Percentiles rank a stretch among this genome's conserved stretches.
Conservation (phyloP, 257 asterid genomes). For the Capsicum pubescens region DNA sequence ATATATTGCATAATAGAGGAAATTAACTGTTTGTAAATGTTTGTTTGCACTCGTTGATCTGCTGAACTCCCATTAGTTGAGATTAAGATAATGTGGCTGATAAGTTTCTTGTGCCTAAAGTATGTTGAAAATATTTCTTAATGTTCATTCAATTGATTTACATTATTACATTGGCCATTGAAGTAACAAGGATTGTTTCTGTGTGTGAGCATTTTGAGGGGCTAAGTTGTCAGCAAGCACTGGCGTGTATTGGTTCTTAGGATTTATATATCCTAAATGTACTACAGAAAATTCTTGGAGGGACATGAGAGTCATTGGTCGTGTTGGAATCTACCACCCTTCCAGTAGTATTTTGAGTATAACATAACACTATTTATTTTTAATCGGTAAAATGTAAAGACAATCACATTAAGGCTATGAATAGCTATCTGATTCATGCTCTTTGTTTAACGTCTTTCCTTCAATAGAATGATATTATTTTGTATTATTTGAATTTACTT, state of each 20-base stretch:
- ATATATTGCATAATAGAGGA: background rate
- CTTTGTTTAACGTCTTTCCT: too few species aligned
- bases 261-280: background rate
- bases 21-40: background rate
- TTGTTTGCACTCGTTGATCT: too few species aligned
- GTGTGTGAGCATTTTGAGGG: too few species aligned
- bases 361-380: too few species aligned
- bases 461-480: too few species aligned
- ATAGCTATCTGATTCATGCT: too few species aligned
- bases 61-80: too few species aligned
- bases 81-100: too few species aligned
- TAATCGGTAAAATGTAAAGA: too few species aligned
- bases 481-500: too few species aligned
- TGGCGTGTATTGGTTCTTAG: background rate
- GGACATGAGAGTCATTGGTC: background rate
- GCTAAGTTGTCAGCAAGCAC: background rate
- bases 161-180: background rate
- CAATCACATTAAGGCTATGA: too few species aligned
- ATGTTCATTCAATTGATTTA: background rate
- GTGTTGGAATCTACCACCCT: background rate
- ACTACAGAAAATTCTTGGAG: slow-evolving; percentile 2
- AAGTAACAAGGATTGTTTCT: background rate
- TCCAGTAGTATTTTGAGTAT: too few species aligned
- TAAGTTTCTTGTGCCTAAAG: background rate
- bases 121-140: slow-evolving; percentile 2